Conservation (phyloP, 176 grass and related monocot species). For the Phragmites australis region DNA sequence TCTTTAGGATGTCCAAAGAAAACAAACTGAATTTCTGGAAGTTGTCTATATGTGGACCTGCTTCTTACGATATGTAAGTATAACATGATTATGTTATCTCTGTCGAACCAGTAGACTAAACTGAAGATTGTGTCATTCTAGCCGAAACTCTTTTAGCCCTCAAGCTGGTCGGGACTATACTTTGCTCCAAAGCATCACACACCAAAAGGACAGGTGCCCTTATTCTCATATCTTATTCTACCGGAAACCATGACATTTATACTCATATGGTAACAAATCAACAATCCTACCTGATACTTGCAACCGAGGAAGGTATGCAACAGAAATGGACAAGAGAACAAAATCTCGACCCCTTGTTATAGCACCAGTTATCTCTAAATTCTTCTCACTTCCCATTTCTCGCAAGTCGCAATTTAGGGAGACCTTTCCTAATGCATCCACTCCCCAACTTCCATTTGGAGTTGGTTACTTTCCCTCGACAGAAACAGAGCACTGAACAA, state of each 20-base stretch:
- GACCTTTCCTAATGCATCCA: not conserved
- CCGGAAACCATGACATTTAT: not conserved
- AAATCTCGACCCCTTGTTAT: not conserved
- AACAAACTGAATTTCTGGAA: not conserved
- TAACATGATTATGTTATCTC: not conserved
- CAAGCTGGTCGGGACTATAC: not conserved
- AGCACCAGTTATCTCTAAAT: not conserved
- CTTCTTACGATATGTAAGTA: not conserved
- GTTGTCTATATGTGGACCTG: not conserved
- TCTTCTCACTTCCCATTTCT: not conserved
- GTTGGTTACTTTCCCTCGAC: not conserved
- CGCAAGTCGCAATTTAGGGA: not conserved
- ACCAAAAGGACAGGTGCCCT: not conserved
- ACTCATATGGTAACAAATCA: not conserved
- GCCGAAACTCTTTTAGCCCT: not conserved
- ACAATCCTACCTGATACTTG: not conserved
- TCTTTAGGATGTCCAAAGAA: not conserved
- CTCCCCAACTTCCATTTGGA: slow-evolving; percentile 1
- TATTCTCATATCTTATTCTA: not conserved
- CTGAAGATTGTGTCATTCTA: not conserved
- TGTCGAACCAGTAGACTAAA: not conserved
- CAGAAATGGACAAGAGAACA: not conserved
- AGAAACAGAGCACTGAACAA: not conserved
- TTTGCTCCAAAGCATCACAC: not conserved
- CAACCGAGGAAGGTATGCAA: not conserved